These are phyloP conservation scores for Botrytis fragariae DNA, from an alignment of 2,329 filamentous ascomycete species.

Conservation along the genomic window DNA sequence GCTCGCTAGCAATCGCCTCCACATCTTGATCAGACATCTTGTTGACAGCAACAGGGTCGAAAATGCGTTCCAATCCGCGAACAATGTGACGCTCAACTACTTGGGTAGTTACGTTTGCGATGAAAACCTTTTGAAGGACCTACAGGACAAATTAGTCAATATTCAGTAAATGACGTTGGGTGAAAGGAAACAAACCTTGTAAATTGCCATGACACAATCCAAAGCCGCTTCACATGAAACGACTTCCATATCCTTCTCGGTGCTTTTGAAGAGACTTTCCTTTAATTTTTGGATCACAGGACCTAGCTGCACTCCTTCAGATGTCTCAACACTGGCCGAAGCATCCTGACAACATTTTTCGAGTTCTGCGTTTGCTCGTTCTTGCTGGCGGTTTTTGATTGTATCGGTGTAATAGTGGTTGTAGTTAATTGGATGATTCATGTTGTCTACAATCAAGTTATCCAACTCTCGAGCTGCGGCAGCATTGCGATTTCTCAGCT, in stretches of 20 bases:
- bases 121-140: constrained; percentile 38
- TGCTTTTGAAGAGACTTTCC: neutral
- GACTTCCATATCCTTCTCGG: constrained; percentile 34
- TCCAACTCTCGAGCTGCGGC: neutral
- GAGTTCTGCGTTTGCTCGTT: constrained; percentile 19
- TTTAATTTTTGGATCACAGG: neutral
- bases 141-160: constrained; percentile 14
- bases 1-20: constrained; percentile 34
- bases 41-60: constrained; percentile 24
- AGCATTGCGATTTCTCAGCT: neutral
- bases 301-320: neutral
- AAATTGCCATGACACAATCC: constrained; percentile 37
- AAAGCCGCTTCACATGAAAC: constrained; percentile 37
- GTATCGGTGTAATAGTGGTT: constrained; percentile 41
- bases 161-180: neutral
- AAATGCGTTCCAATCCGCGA: constrained; percentile 23
- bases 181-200: constrained; percentile 34
- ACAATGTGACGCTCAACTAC: constrained; percentile 33
- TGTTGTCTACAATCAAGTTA: constrained; percentile 32
- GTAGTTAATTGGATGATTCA: constrained; percentile 39
- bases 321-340: neutral
- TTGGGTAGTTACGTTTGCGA: constrained; percentile 39
- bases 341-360: neutral
- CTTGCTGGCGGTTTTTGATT: constrained; percentile 29
- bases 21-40: constrained; percentile 22